Evolutionary conservation across 2,329 filamentous ascomycete genomes (phyloP).

Genomic region (Davidsoniella neocaledoniae): DNA sequence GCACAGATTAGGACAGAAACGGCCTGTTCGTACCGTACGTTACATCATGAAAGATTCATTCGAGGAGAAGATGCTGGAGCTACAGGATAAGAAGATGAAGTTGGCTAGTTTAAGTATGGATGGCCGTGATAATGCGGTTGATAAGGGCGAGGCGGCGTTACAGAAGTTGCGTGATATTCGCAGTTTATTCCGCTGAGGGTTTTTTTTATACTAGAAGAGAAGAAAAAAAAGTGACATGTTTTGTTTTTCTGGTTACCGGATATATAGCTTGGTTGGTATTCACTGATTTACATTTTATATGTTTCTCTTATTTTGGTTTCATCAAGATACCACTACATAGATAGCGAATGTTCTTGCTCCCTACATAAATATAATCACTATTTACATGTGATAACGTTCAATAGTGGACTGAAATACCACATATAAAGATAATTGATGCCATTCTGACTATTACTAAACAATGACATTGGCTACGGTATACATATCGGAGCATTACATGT

Average conservation of each 20-base stretch:
- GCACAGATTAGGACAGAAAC: slow-evolving; percentile 74
- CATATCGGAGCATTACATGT: no score
- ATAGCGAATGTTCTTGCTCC: no score
- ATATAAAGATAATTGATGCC: no score
- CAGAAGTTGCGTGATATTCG: slow-evolving; percentile 43
- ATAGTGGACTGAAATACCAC: no score
- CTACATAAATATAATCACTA: no score
- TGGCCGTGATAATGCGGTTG: slow-evolving; percentile 33
- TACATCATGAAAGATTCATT: slow-evolving; percentile 87
- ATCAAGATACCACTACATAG: no score
- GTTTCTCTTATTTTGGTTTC: slow-evolving; percentile 6
- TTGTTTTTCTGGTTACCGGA: slow-evolving; percentile 16
- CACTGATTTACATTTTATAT: neutral
- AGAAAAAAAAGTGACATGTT: slow-evolving; percentile 15
- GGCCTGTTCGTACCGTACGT: slow-evolving; percentile 71
- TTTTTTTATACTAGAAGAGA: neutral
- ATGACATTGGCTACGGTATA: no score
- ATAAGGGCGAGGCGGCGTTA: slow-evolving; percentile 39
- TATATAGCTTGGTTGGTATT: neutral
- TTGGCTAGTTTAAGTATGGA: slow-evolving; percentile 79
- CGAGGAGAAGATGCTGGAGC: slow-evolving; percentile 78
- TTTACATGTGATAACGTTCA: no score
- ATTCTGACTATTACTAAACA: no score
- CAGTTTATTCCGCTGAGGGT: slow-evolving; percentile 36
- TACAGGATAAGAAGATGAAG: slow-evolving; percentile 87